These are phyloP conservation scores for Misopates orontium DNA, from an alignment of 257 asterid species.

Conservation along the genomic window DNA sequence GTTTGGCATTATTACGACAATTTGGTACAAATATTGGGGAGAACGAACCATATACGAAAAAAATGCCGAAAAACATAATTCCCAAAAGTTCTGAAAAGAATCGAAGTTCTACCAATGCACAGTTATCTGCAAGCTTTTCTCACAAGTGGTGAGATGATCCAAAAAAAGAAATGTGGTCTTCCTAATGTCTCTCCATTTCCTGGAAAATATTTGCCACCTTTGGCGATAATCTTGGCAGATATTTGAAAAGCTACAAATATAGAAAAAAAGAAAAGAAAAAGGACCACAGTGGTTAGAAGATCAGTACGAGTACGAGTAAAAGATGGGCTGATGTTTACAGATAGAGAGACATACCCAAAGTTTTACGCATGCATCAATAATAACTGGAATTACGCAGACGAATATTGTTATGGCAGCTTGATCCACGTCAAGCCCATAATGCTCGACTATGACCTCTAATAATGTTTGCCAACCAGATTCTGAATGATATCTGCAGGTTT, in stretches of 20 bases:
- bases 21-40: conserved; percentile 15
- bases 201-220: conserved; percentile 72
- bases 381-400: conserved; percentile 73
- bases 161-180: conserved; percentile 7
- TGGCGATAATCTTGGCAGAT: conserved; percentile 79
- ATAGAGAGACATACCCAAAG: conserved; percentile 73
- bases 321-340: no score
- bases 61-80: neutral
- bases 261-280: neutral
- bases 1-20: conserved; percentile 6
- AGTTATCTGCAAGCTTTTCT: conserved; percentile 1
- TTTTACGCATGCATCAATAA: conserved; percentile 86
- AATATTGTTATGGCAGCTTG: conserved; percentile 64
- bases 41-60: neutral
- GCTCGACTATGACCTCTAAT: conserved; percentile 74
- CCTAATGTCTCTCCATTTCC: conserved; percentile 85
- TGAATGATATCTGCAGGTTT: conserved; percentile 81
- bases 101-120: neutral
- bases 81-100: conserved; percentile 33
- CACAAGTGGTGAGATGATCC: conserved; percentile 15
- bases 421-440: conserved; percentile 83
- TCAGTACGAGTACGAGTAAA: neutral
- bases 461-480: conserved; percentile 93
- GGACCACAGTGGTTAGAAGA: neutral
- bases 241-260: conserved; percentile 68